phyloP scores from a whole-genome alignment of 257 asterid species.

The Mitragyna speciosa region DNA sequence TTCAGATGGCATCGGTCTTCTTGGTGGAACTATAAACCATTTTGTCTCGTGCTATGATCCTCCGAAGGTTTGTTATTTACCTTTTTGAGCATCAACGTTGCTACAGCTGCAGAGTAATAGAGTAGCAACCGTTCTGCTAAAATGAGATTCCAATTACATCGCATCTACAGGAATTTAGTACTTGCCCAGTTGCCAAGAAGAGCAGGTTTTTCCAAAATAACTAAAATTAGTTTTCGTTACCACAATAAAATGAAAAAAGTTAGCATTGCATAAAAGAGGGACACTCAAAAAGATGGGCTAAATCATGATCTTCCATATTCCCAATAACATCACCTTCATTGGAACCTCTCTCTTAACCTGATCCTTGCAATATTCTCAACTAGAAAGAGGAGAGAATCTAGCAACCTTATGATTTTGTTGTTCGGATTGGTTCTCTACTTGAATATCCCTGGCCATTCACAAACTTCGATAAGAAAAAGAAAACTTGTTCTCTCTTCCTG shows the following conservation, averaged over 20 bases:
- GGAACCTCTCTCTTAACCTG: too few relatives aligned
- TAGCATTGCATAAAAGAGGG: too few relatives aligned
- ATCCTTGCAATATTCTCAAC: too few relatives aligned
- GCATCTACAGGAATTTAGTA: background rate
- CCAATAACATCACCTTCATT: too few relatives aligned
- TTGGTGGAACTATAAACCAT: conserved; percentile 88
- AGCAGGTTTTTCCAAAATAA: too few relatives aligned
- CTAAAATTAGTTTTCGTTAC: too few relatives aligned
- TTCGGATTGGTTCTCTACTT: too few relatives aligned
- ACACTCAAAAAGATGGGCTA: too few relatives aligned
- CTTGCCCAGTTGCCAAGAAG: background rate
- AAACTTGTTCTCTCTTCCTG: background rate
- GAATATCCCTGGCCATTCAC: background rate
- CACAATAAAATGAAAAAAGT: too few relatives aligned
- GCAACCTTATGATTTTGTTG: too few relatives aligned
- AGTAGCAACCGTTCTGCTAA: background rate
- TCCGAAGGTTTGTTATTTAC: conserved; percentile 71
- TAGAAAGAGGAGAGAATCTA: too few relatives aligned
- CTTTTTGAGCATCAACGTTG: background rate
- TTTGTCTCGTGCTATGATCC: conserved; percentile 71
- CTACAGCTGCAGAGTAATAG: background rate
- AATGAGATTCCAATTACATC: background rate
- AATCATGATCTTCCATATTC: too few relatives aligned
- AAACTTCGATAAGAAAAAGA: background rate
- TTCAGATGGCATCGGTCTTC: conserved; percentile 97